Evolutionary conservation across 2,329 filamentous ascomycete genomes (phyloP), one percentile per base, ranked within the genome.

Genomic region (Alternaria triticimaculans): DNA sequence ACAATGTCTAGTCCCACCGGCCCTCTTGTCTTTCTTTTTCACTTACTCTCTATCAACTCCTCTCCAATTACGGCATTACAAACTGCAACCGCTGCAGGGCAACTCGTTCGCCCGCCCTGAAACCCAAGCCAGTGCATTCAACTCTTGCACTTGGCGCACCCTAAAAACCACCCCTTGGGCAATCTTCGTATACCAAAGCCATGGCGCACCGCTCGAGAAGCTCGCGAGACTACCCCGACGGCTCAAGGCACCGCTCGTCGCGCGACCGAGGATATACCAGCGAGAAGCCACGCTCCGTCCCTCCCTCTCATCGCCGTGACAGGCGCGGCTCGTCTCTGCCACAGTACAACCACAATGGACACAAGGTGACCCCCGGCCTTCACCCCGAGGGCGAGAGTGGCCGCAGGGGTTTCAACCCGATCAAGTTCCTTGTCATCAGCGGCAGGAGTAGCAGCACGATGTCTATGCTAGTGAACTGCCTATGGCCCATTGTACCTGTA

Each of bases 401-500:
- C 41, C 86, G 91, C 41, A 81, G 76, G 6, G 90, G 91, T 49
- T 77, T 94, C 64, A 85, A 93, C 69, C 89, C 89, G 0, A 57
- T 85, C 46, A 84, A 88, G 58, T 92, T 93, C 74, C 70, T 92
- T 30, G 82, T 80, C 66, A 89, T 93, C 58, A 86, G 85, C 75
- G 89, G 88, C 80, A 83, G 80, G 55, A 92, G 90, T 48, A 87
- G 88, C 28, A 90, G 88, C 73, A 85, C 82, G 28, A 81, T 88
- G 12, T 92, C 90, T 9, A 86, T 86, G 75, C 75, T 85, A 55
- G 89, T 91, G 72, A 93, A 93, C 75, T 72, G 92, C 25, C 84
- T 94, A 37, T 94, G 91, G 91, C 91, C 91, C 6, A 84, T 92
- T 64, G 91, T 93, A 2, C 90, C 91, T 7, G 88, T 87, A 28